Conservation (phyloP, 1,284 basidiomycete species). For the Exobasidium rhododendri region DNA sequence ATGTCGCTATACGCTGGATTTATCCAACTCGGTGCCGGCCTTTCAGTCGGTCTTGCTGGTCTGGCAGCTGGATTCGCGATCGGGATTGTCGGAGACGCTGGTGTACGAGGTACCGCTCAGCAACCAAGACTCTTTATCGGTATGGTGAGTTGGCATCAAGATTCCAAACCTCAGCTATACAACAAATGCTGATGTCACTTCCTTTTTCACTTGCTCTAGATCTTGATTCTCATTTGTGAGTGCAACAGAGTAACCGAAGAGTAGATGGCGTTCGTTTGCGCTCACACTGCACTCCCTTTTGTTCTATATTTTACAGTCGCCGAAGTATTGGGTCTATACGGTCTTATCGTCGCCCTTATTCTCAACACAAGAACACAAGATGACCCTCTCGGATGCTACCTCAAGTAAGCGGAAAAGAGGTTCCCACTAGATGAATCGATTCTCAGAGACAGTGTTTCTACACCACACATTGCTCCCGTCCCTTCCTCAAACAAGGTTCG, state of each 20-base stretch:
- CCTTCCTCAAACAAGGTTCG: no score
- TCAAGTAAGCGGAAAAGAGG: no score
- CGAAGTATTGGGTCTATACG: conserved; percentile 84
- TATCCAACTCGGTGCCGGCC: conserved; percentile 87
- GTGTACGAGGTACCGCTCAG: conserved; percentile 58
- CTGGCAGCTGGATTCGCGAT: conserved; percentile 98
- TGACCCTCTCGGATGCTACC: conserved; percentile 18
- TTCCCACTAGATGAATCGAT: no score
- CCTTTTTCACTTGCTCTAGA: no score
- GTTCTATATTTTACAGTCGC: conserved; percentile 70
- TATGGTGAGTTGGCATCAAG: conserved; percentile 61
- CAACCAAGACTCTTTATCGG: conserved; percentile 87
- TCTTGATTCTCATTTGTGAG: conserved; percentile 15
- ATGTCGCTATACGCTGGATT: conserved; percentile 75
- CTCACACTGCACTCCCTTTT: conserved; percentile 56
- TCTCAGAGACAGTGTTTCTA: no score
- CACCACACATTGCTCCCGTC: no score
- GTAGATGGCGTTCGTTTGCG: neutral
- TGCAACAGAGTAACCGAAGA: neutral
- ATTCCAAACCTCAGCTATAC: neutral
- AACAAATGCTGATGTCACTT: neutral
- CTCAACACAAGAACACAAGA: conserved; percentile 64
- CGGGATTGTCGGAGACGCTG: conserved; percentile 89
- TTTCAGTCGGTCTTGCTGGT: conserved; percentile 87
- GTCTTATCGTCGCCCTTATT: conserved; percentile 83